phyloP scores from a whole-genome alignment of 1,284 basidiomycete species.

The Malassezia sympodialis region DNA sequence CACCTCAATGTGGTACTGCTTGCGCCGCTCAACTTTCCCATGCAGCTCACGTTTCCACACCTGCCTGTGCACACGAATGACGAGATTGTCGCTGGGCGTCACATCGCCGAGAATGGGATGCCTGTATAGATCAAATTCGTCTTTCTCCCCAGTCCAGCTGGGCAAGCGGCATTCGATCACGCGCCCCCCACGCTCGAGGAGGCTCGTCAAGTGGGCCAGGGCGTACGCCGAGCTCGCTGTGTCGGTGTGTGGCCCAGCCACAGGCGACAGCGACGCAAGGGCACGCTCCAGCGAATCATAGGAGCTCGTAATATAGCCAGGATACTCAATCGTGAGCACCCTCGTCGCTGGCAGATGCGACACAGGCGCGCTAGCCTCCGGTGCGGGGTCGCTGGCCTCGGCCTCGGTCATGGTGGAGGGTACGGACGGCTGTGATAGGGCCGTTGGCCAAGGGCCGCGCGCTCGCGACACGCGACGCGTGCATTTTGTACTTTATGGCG shows the following conservation, averaged over 20 bases:
- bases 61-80: slow-evolving; percentile 4
- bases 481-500: slow-evolving; percentile 7
- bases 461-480: slow-evolving; percentile 13
- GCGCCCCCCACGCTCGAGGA: slow-evolving; percentile 19
- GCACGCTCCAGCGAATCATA: slow-evolving; percentile 24
- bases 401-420: neutral
- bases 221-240: slow-evolving; percentile 14
- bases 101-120: slow-evolving; percentile 17
- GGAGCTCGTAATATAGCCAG: slow-evolving; percentile 19
- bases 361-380: slow-evolving; percentile 1
- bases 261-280: slow-evolving; percentile 27
- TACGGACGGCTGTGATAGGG: neutral
- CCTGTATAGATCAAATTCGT: slow-evolving; percentile 4
- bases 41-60: neutral
- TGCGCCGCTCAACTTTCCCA: neutral
- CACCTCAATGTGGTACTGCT: slow-evolving; percentile 62
- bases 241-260: slow-evolving; percentile 1
- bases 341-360: slow-evolving; percentile 22
- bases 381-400: neutral
- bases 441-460: neutral
- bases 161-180: slow-evolving; percentile 33
- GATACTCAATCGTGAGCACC: slow-evolving; percentile 36
- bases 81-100: neutral
- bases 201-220: slow-evolving; percentile 25
- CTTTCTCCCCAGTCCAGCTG: neutral